Base-by-base conservation (phyloP, 495 filamentous ascomycete genomes). In the Penicillium paxilli region DNA sequence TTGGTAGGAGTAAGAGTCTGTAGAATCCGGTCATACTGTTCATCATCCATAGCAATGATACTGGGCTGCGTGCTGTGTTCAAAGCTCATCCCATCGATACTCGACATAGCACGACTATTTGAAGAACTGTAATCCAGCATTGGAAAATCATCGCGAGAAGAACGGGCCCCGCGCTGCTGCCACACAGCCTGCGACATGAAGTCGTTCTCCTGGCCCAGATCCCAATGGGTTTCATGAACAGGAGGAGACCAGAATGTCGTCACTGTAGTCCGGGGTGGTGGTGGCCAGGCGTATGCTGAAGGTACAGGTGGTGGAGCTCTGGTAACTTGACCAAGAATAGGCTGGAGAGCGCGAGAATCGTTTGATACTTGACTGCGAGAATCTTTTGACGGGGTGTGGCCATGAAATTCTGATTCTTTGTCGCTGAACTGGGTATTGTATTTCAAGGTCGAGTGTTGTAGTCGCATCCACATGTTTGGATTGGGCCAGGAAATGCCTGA, bases 401-500 rank as follows among this genome's bases (percentile, higher is more conserved):
- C 35, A 16, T 38, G 35, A n/a, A 6, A 12, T n/a, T 38, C 35
- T 19, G 35, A 12, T 2, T 38, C 35, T 38, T 38, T 19, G 35
- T 38, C 30, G 16, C 11, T 38, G 5, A 16, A 19, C 6, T 4
- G 4, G 7, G 35, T 16, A 16, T n/a, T 19, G 16, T 38, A 38
- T 16, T 38, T 38, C 14, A 37, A 37, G 10, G 16, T 7, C 7
- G 33, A 5, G 12, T n/a, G 12, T n/a, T 5, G 33, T 4, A 14
- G 35, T 8, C 8, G 16, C n/a, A n/a, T n/a, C 86, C 84, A 92
- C 87, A 91, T 91, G 17, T 68, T 66, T 41, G 81, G 78, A 68
- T 90, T 92, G 2, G 90, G 90, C 89, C 89, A 94, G 14, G 90
- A 88, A 60, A 94, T 90, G n/a, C 78, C 80, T 28, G 83, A 86